Base-by-base conservation (phyloP, 176 grass and related monocot species). In the Bromus sterilis region DNA sequence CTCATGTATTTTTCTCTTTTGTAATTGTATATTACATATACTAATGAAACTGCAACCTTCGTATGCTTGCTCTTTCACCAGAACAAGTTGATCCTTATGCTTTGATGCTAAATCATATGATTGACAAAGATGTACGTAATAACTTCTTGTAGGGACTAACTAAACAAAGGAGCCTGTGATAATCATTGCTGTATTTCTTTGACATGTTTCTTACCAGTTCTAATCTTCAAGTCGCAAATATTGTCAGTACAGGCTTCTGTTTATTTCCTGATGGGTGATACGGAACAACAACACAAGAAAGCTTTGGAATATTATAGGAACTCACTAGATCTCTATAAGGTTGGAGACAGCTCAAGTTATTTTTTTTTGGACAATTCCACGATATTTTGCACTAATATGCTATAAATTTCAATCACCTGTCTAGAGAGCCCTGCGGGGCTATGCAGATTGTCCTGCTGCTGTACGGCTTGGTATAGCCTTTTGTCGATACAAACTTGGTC, bases 401-500 rank as follows among this genome's bases (percentile, higher is more conserved):
- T 88, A 61, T 79, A 58, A 41, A 48, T 46, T 74, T 72, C 16
- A 26, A 35, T 69, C 25, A 58, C 24, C 44, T 72, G 37, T 21
- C 69, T 86, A 97, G 95, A 87, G 81, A 89, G 90, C 92, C 42
- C 56, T 98, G 84, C 84, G 81, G 78, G 80, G 70, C 14, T 87
- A 94, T 82, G 78, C 86, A 11, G 85, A 77, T 71, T 93, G 92
- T 72, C 92, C 92, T 83, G 86, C 95, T 76, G 81, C 89, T 83
- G 90, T 98, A 76, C 94, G 95, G 61, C 92, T 98, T 66, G 95
- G 95, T 60, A 93, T 98, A 87, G 95, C 92, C 11, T 89, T 91
- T 84, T 98, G 95, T 77, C 92, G 89, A 69, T 98, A 93, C 82
- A 94, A 91, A 78, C 95, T 98, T 78, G 95, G 95, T 51, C 95